Base-by-base conservation (phyloP, 352 stramenopile genomes). In the Halophytophthora polymorphica region DNA sequence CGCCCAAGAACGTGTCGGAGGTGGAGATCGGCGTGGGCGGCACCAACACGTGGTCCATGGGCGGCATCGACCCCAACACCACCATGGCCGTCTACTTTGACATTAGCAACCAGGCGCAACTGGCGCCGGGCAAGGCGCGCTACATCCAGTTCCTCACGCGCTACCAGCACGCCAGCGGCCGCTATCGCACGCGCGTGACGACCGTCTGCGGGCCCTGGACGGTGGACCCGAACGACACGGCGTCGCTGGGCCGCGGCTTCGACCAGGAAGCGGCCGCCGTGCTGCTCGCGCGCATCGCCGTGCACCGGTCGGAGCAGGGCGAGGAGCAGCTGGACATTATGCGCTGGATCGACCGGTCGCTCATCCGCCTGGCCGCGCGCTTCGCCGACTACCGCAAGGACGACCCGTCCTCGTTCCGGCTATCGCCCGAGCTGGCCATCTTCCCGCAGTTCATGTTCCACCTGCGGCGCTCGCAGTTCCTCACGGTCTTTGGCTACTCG, bases 361-460 rank as follows among this genome's bases (percentile, higher is more conserved):
- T 99, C 13, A 99, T 99, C 69, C 89, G 97, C 15, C 74, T 99
- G 31, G 98, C 95, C 51, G 71, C 96, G n/a, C 98, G 98, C 53
- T 99, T 99, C 73, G 98, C 97, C 12, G 91, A 99, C 56, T 99
- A 99, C 73, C 77, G 89, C 55, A 98, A 98, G 62, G 97, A 99
- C 66, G 94, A 99, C 64, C 95, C 96, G 28, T 95, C 82, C 47
- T 97, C 80, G 34, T 99, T 99, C 71, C 85, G 92, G 0, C 77
- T 99, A 35, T 90, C 92, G 42, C 81, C 90, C 18, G 96, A 99
- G 83, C 99, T 99, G 63, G 90, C 89, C 46, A 97, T 99, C 56
- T 99, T 99, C 73, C 97, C 98, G 41, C 97, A 99, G 76, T 99
- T 99, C 69, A 98, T 99, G 88, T 99, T 99, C 77, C 97, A 99